Evolutionary conservation across 2,329 filamentous ascomycete genomes (phyloP), one percentile per base, ranked within the genome.

Genomic region (Lachnellula cervina): DNA sequence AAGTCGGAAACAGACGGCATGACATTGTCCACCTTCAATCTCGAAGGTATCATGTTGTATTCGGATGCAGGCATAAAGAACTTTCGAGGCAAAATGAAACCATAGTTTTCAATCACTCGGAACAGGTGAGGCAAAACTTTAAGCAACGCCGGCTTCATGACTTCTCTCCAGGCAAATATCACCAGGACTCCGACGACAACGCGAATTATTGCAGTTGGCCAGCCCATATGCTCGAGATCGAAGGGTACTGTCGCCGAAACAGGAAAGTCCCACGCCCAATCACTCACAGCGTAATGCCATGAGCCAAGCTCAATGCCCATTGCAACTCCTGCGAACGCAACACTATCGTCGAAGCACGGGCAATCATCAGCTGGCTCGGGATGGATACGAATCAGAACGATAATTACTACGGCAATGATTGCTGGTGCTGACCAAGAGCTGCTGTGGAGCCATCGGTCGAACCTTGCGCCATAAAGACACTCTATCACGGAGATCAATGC

Each of bases 321-420:
- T 53, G 96, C 80, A 21, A 97, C 92, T 1, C 90, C 93, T 19
- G 90, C 87, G 72, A 97, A 97, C 3, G 92, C 87, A 49, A 97
- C 90, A 65, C 90, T 96, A 73, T 97, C 93, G 69, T 97, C 93
- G 69, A 95, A 97, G 71, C 93, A 97, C 4, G 93, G 93, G 64
- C 94, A 99, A 70, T 97, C 90, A 70, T 99, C 94, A 1, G 91
- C 94, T 0, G 94, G 94, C 68, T 99, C 94, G 0, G 94, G 94
- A 67, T 99, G 93, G 34, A 97, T 86, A 55, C 93, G 85, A 23
- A 97, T 88, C 7, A 96, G 78, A 7, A 87, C 74, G 54, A 94
- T 78, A 46, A 96, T 82, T 19, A 86, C 68, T 16, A 91, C 62
- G 1, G 84, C 79, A 0, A 88, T 77, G 14, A 87, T 71, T 0